Percentiles rank a stretch among this genome's conserved stretches.
phyloP scores from a whole-genome alignment of 2,329 filamentous ascomycete genomes.

The Rhexocercosporidium sp. region DNA sequence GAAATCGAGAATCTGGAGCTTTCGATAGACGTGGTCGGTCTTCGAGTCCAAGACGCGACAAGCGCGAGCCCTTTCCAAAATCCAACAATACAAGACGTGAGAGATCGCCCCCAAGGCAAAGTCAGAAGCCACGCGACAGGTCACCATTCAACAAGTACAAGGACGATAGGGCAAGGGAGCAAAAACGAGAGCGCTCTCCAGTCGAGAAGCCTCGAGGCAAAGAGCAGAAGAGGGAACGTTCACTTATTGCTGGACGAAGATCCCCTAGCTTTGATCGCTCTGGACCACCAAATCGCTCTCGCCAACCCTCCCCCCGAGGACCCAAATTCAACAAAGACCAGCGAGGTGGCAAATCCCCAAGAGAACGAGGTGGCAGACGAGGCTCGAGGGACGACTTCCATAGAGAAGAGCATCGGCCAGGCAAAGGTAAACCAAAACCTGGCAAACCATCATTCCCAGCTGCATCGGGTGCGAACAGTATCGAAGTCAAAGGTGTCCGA shows the following conservation, averaged over 20 bases:
- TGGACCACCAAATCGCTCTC: conserved; percentile 37
- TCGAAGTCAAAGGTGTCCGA: conserved; percentile 39
- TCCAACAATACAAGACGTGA: conserved; percentile 13
- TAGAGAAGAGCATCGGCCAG: conserved; percentile 37
- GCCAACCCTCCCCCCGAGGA: conserved; percentile 39
- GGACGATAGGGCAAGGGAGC: conserved; percentile 24
- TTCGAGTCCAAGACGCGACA: conserved; percentile 36
- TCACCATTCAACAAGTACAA: conserved; percentile 32
- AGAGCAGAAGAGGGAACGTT: conserved; percentile 32
- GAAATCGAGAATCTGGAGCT: conserved; percentile 32
- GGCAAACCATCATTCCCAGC: conserved; percentile 25
- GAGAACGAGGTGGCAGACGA: conserved; percentile 24
- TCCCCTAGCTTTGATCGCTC: conserved; percentile 39
- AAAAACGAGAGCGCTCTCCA: conserved; percentile 32
- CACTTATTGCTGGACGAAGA: conserved; percentile 28
- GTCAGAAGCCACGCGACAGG: conserved; percentile 30
- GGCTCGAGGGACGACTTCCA: conserved; percentile 34
- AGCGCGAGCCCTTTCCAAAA: conserved; percentile 22
- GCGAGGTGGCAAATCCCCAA: conserved; percentile 27
- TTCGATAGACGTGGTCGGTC: conserved; percentile 39
- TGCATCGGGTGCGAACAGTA: conserved; percentile 42
- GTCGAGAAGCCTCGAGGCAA: conserved; percentile 26
- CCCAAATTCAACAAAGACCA: conserved; percentile 17
- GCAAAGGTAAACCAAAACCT: conserved; percentile 27
- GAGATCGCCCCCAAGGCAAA: conserved; percentile 11